A percentile compares a stretch with the other conserved stretches of the same genome.
Conservation (phyloP, 768 basidiomycete species). For the Psilocybe subaeruginosa region DNA sequence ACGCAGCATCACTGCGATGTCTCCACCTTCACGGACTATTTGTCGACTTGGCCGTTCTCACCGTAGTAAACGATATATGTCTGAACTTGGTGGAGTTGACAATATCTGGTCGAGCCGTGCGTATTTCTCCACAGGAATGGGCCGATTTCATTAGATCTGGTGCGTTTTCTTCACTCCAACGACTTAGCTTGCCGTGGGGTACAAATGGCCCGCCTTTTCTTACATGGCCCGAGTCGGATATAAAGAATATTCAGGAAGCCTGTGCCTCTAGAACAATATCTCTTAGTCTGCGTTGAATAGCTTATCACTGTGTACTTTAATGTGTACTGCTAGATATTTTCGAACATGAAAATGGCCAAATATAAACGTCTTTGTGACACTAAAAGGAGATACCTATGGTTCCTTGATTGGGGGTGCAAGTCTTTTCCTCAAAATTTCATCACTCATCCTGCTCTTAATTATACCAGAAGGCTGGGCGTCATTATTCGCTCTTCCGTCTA, state of each 20-base stretch:
- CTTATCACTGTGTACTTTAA: background rate
- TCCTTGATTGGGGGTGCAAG: slow-evolving; percentile 1
- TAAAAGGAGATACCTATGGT: slow-evolving; percentile 10
- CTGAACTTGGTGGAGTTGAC: slow-evolving; percentile 41
- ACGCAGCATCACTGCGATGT: slow-evolving; percentile 33
- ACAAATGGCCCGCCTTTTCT: slow-evolving; percentile 42
- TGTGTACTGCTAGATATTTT: background rate
- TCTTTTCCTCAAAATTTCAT: slow-evolving; percentile 5
- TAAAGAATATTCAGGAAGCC: slow-evolving; percentile 19
- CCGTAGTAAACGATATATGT: slow-evolving; percentile 35
- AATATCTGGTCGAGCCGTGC: slow-evolving; percentile 41
- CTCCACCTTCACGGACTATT: slow-evolving; percentile 46
- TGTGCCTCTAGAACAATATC: slow-evolving; percentile 19
- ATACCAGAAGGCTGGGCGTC: background rate
- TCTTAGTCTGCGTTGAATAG: slow-evolving; percentile 3
- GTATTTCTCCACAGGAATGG: slow-evolving; percentile 46
- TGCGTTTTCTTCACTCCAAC: slow-evolving; percentile 34
- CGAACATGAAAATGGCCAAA: background rate
- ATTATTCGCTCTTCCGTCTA: background rate
- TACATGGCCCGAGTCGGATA: slow-evolving; percentile 34
- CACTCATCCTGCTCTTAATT: background rate
- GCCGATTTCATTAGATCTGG: slow-evolving; percentile 38
- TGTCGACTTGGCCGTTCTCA: slow-evolving; percentile 38
- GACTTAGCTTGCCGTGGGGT: slow-evolving; percentile 40
- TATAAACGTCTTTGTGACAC: background rate